A percentile compares a stretch with the other conserved stretches of the same genome.
phyloP scores from a whole-genome alignment of 768 basidiomycete genomes.

The Pseudohyphozyma bogoriensis region DNA sequence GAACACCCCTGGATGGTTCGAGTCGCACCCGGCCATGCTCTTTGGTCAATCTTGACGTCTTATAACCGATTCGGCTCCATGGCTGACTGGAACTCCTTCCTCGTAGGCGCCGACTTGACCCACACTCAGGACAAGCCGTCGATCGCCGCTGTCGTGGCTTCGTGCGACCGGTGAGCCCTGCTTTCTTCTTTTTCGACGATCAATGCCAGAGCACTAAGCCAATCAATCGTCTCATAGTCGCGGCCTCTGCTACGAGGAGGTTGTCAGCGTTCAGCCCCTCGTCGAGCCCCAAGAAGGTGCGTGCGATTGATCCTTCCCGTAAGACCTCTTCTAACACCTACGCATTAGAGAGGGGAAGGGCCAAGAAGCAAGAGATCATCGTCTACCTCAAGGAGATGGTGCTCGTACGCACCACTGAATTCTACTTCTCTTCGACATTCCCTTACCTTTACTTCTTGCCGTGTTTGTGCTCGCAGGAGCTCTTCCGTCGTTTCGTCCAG shows the following conservation, averaged over 20 bases:
- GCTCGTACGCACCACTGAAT: no score
- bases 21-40: neutral
- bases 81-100: no score
- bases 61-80: no score
- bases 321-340: neutral
- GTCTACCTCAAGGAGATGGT: conserved; percentile 1
- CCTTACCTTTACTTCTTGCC: no score
- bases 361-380: conserved; percentile 10
- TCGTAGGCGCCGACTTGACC: conserved; percentile 7
- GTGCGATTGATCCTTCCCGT: neutral
- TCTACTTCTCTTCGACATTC: neutral
- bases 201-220: no score
- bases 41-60: neutral
- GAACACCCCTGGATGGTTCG: neutral
- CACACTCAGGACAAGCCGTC: conserved; percentile 13
- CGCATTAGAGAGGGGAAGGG: neutral
- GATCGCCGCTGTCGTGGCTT: conserved; percentile 8
- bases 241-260: no score
- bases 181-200: no score
- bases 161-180: neutral
- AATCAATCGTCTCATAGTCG: no score
- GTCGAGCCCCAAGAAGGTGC: conserved; percentile 1
- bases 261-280: neutral
- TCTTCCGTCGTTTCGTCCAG: conserved; percentile 1
- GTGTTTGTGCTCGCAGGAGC: neutral